phyloP scores from a whole-genome alignment of 768 basidiomycete genomes.

The Termitomyces sp. region DNA sequence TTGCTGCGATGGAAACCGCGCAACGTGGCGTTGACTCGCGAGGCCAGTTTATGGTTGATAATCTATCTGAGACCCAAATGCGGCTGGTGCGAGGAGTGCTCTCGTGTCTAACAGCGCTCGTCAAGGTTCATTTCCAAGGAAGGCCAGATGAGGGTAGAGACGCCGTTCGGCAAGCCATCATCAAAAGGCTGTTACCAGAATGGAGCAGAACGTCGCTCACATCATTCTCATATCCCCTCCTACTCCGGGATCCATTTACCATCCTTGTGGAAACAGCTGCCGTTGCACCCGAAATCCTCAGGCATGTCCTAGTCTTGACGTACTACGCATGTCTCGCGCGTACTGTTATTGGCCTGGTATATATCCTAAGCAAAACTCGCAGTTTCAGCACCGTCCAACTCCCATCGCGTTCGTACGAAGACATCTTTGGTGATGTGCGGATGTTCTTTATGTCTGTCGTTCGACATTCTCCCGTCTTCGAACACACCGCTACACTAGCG shows the following conservation, averaged over 20 bases:
- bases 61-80: constrained; percentile 71
- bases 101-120: constrained; percentile 62
- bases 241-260: constrained; percentile 87
- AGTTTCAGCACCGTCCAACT: constrained; percentile 45
- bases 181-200: constrained; percentile 87
- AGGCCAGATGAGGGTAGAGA: constrained; percentile 73
- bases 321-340: constrained; percentile 92
- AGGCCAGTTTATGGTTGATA: constrained; percentile 61
- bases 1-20: constrained; percentile 76
- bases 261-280: constrained; percentile 88
- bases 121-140: constrained; percentile 64
- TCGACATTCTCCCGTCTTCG: constrained; percentile 83
- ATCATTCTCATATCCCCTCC: constrained; percentile 79
- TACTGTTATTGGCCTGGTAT: constrained; percentile 81
- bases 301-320: constrained; percentile 81
- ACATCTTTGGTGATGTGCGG: constrained; percentile 79
- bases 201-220: constrained; percentile 86
- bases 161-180: constrained; percentile 77
- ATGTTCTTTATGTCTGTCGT: constrained; percentile 92
- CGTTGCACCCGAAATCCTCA: constrained; percentile 84
- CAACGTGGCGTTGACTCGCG: constrained; percentile 61
- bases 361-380: constrained; percentile 71
- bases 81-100: constrained; percentile 78
- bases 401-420: constrained; percentile 51
- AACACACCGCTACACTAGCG: constrained; percentile 77